These are phyloP conservation scores for Alternaria atra DNA, from an alignment of 2,329 filamentous ascomycete species.

Conservation along the genomic window DNA sequence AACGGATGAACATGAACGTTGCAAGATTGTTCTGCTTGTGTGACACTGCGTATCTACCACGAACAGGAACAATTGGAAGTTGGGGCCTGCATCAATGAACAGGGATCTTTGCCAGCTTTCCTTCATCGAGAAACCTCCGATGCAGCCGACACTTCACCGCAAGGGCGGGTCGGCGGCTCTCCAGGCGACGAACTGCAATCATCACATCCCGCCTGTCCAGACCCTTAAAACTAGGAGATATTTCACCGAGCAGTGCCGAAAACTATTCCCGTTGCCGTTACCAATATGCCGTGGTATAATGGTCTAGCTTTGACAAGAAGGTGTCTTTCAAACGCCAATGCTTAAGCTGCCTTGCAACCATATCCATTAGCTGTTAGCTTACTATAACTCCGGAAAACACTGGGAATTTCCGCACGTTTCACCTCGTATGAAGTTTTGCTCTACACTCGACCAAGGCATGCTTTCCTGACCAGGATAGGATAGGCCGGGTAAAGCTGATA, in stretches of 20 bases:
- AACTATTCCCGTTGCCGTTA: neutral
- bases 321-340: neutral
- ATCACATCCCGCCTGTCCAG: neutral
- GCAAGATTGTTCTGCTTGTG: neutral
- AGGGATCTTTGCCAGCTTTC: neutral
- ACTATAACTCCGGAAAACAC: slow-evolving; percentile 1
- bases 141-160: slow-evolving; percentile 1
- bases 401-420: neutral
- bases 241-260: neutral
- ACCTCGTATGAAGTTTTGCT: slow-evolving; percentile 3
- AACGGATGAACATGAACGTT: neutral
- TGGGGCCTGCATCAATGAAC: neutral
- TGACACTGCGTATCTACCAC: neutral
- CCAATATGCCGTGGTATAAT: neutral
- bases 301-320: neutral
- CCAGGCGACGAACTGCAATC: slow-evolving; percentile 9
- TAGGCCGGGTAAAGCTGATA: neutral
- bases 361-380: neutral
- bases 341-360: neutral
- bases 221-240: neutral
- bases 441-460: neutral
- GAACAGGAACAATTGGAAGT: neutral
- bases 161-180: slow-evolving; percentile 8
- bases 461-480: neutral
- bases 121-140: neutral